These are phyloP conservation scores for Eremochloa ophiuroides DNA, from an alignment of 176 grass and related monocot species.

Conservation along the genomic window DNA sequence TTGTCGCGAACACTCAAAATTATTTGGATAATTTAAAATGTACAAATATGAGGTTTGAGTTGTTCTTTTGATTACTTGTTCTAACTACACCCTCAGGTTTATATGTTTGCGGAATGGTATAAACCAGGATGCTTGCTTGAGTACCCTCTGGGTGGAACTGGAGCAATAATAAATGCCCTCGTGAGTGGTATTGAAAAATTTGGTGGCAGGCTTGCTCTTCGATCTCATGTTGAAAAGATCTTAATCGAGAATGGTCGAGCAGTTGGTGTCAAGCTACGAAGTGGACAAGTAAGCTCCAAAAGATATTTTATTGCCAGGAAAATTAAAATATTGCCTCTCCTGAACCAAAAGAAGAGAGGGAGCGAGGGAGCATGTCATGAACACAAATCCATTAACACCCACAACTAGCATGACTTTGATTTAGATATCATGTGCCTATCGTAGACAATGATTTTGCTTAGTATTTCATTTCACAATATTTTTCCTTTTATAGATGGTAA, in stretches of 20 bases:
- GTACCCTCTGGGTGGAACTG: slow-evolving; percentile 78
- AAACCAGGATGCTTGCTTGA: slow-evolving; percentile 92
- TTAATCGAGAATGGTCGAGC: slow-evolving; percentile 81
- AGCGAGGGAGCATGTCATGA: not conserved
- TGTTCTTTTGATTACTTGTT: slow-evolving; percentile 27
- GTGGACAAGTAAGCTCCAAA: slow-evolving; percentile 55
- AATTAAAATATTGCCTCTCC: not conserved
- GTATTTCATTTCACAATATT: not conserved
- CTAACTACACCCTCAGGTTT: slow-evolving; percentile 65
- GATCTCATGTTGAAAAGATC: slow-evolving; percentile 77
- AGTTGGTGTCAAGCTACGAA: slow-evolving; percentile 76
- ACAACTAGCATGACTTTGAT: not conserved
- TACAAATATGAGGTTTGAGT: slow-evolving; percentile 3
- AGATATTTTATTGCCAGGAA: slow-evolving; percentile 15
- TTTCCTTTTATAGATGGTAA: slow-evolving; percentile 17
- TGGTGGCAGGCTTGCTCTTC: slow-evolving; percentile 68
- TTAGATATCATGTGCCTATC: slow-evolving; percentile 10
- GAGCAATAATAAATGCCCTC: slow-evolving; percentile 79
- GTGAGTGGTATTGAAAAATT: slow-evolving; percentile 80
- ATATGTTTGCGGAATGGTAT: slow-evolving; percentile 99
- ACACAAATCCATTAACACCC: slow-evolving; percentile 7
- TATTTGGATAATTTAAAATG: not conserved
- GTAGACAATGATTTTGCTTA: slow-evolving; percentile 18
- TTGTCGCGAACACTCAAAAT: not conserved
- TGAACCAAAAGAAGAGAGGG: not conserved